These are phyloP conservation scores for Aspergillus haitiensis DNA, from an alignment of 495 filamentous ascomycete genomes.

Conservation along the genomic window DNA sequence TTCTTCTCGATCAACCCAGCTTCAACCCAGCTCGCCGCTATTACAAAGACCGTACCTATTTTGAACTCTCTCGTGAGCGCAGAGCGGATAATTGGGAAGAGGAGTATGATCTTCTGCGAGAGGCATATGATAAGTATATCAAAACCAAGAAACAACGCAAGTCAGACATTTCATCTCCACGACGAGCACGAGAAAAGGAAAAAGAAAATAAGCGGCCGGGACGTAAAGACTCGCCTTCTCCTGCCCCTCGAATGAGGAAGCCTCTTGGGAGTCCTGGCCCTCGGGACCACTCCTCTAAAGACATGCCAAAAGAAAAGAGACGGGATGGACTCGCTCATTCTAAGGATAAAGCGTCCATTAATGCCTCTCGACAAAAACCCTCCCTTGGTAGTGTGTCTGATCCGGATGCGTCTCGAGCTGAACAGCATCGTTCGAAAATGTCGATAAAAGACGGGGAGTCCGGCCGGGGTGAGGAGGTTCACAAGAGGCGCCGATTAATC, in stretches of 20 bases:
- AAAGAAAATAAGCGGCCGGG: slow-evolving; percentile 49
- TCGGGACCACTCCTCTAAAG: slow-evolving; percentile 33
- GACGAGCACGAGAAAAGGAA: slow-evolving; percentile 59
- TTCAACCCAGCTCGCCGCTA: slow-evolving; percentile 75
- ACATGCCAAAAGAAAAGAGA: slow-evolving; percentile 11
- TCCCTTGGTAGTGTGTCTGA: slow-evolving; percentile 30
- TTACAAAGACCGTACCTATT: slow-evolving; percentile 72
- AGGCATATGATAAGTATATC: slow-evolving; percentile 67
- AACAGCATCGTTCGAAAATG: slow-evolving; percentile 31
- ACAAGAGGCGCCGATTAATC: slow-evolving; percentile 44
- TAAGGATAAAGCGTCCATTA: slow-evolving; percentile 18
- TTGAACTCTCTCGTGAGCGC: slow-evolving; percentile 77
- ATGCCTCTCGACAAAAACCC: slow-evolving; percentile 4
- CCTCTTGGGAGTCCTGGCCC: slow-evolving; percentile 34
- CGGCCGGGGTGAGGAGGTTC: slow-evolving; percentile 38
- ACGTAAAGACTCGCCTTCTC: slow-evolving; percentile 53
- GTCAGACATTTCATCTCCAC: slow-evolving; percentile 51
- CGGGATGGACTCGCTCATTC: slow-evolving; percentile 33
- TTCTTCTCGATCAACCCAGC: slow-evolving; percentile 72
- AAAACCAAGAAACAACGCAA: slow-evolving; percentile 46
- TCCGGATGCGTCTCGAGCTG: slow-evolving; percentile 29
- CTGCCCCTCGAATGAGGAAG: slow-evolving; percentile 48
- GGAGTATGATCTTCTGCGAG: slow-evolving; percentile 78
- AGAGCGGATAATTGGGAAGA: slow-evolving; percentile 86
- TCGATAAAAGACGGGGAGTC: slow-evolving; percentile 39